These are phyloP conservation scores for Xylaria sp. DNA, from an alignment of 2,329 filamentous ascomycete species.

Conservation along the genomic window DNA sequence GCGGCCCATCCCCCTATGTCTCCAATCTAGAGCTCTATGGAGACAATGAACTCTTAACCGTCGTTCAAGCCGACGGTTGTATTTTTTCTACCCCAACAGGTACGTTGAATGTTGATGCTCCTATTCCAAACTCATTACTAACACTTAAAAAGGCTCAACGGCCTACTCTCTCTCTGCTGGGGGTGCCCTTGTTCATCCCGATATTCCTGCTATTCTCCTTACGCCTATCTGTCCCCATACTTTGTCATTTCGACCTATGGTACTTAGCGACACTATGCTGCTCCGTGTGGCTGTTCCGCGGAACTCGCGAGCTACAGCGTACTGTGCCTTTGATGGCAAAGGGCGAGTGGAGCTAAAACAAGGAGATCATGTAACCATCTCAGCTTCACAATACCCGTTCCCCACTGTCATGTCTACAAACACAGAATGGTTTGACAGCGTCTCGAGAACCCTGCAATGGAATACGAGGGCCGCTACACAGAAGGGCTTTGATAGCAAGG, in stretches of 20 bases:
- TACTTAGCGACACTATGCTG: constrained; percentile 93
- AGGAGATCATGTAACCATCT: constrained; percentile 95
- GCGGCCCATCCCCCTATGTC: constrained; percentile 94
- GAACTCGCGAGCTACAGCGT: constrained; percentile 89
- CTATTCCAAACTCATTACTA: constrained; percentile 5
- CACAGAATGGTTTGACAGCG: constrained; percentile 96
- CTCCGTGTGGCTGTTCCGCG: constrained; percentile 88
- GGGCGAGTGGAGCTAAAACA: constrained; percentile 91
- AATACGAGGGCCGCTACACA: constrained; percentile 93
- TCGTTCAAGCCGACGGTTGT: constrained; percentile 95
- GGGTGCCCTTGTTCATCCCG: constrained; percentile 93
- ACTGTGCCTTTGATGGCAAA: constrained; percentile 98
- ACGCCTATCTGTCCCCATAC: constrained; percentile 99
- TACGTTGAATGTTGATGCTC: constrained; percentile 26
- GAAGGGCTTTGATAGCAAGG: constrained; percentile 79
- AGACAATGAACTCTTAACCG: constrained; percentile 92
- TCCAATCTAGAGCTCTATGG: constrained; percentile 97
- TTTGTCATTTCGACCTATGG: constrained; percentile 96
- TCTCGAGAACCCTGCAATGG: constrained; percentile 92
- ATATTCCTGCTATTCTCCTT: constrained; percentile 94
- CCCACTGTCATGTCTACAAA: constrained; percentile 91
- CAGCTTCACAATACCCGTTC: constrained; percentile 95
- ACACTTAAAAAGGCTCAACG: constrained; percentile 69
- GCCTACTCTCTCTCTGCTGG: constrained; percentile 97
- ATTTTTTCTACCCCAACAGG: constrained; percentile 97